Conservation (phyloP, 1,284 basidiomycete genomes). For the Vanrija sp. region DNA sequence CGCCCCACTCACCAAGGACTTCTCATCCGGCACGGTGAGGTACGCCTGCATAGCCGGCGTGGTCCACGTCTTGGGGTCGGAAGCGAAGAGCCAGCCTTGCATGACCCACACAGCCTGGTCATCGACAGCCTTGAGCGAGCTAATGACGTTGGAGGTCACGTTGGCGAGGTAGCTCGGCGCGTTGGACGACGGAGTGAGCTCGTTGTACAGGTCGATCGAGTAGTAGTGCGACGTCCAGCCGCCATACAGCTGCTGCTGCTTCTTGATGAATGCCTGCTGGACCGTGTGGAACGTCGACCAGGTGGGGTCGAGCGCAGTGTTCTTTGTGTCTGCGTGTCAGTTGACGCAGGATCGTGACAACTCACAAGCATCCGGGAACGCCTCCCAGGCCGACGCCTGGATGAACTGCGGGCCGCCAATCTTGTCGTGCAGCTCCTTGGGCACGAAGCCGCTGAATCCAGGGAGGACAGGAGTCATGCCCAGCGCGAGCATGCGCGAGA, state of each 20-base stretch:
- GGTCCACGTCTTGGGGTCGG: slow-evolving; percentile 47
- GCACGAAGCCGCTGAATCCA: slow-evolving; percentile 53
- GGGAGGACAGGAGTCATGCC: slow-evolving; percentile 54
- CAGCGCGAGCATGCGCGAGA: slow-evolving; percentile 52
- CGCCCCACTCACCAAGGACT: neutral
- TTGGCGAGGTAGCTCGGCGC: slow-evolving; percentile 47
- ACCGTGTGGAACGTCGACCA: slow-evolving; percentile 49
- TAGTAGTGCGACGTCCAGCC: slow-evolving; percentile 50
- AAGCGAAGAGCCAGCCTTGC: slow-evolving; percentile 53
- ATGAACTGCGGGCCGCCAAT: slow-evolving; percentile 50
- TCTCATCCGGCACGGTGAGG: neutral
- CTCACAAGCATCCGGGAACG: slow-evolving; percentile 4
- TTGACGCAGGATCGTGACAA: slow-evolving; percentile 38
- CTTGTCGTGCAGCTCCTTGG: slow-evolving; percentile 38
- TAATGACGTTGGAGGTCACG: slow-evolving; percentile 46
- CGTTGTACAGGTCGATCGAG: slow-evolving; percentile 55
- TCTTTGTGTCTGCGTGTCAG: slow-evolving; percentile 38
- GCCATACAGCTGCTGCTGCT: slow-evolving; percentile 51
- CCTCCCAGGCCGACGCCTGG: slow-evolving; percentile 12
- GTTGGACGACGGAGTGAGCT: slow-evolving; percentile 50
- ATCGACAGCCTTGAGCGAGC: slow-evolving; percentile 49
- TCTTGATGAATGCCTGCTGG: slow-evolving; percentile 51
- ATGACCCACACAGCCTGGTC: slow-evolving; percentile 52
- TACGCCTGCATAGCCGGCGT: slow-evolving; percentile 41
- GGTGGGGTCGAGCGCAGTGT: slow-evolving; percentile 52